Conservation (phyloP, 2,329 filamentous ascomycete genomes). For the Colletotrichum euphorbiae region DNA sequence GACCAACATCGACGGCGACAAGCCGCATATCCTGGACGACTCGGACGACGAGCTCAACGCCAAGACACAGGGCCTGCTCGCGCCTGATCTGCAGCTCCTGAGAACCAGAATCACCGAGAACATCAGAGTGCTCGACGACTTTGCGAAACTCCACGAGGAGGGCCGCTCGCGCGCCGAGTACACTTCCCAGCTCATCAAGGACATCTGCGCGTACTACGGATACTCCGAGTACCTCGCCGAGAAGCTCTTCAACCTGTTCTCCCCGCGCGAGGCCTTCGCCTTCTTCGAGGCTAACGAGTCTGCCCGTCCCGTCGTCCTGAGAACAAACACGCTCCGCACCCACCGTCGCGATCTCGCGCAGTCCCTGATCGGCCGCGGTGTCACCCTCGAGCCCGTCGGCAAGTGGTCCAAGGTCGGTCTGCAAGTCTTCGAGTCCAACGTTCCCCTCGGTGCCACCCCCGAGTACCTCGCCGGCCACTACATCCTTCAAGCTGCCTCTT, state of each 20-base stretch:
- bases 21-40: slow-evolving; percentile 73
- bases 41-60: slow-evolving; percentile 69
- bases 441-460: slow-evolving; percentile 90
- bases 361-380: slow-evolving; percentile 93
- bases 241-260: slow-evolving; percentile 93
- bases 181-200: slow-evolving; percentile 84
- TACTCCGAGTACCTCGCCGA: slow-evolving; percentile 96
- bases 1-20: slow-evolving; percentile 90
- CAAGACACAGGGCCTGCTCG: slow-evolving; percentile 74
- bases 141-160: slow-evolving; percentile 82
- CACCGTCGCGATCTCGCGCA: slow-evolving; percentile 86
- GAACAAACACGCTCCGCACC: slow-evolving; percentile 92
- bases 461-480: slow-evolving; percentile 98
- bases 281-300: slow-evolving; percentile 99
- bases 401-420: slow-evolving; percentile 99
- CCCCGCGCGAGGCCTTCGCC: slow-evolving; percentile 92
- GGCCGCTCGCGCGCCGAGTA: slow-evolving; percentile 90
- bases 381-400: slow-evolving; percentile 94
- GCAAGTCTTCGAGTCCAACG: slow-evolving; percentile 91
- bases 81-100: slow-evolving; percentile 90
- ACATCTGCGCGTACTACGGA: slow-evolving; percentile 96
- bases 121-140: slow-evolving; percentile 90
- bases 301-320: slow-evolving; percentile 90
- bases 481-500: slow-evolving; percentile 95
- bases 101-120: slow-evolving; percentile 92